Conservation (phyloP, 352 stramenopile genomes). For the Globisporangium irregulare region DNA sequence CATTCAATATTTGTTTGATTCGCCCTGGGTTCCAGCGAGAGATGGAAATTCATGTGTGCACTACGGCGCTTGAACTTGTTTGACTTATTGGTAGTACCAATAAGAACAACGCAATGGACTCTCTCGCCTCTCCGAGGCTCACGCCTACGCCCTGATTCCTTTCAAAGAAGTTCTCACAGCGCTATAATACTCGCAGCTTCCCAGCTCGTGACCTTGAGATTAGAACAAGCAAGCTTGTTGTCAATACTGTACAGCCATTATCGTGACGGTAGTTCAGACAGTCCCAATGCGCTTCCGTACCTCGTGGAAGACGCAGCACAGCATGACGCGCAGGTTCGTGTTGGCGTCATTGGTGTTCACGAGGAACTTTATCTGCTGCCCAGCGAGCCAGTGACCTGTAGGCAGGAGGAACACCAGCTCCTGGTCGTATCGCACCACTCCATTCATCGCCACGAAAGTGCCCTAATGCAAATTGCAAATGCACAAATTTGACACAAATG, state of each 20-base stretch:
- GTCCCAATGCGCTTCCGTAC: neutral
- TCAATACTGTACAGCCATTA: neutral
- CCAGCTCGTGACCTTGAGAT: neutral
- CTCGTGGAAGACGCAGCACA: conserved; percentile 22
- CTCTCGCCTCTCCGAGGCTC: neutral
- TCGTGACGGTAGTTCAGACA: neutral
- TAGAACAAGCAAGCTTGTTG: neutral
- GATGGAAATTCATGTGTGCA: neutral
- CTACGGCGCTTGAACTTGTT: neutral
- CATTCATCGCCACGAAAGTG: conserved; percentile 17
- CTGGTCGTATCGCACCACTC: conserved; percentile 12
- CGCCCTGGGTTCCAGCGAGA: neutral
- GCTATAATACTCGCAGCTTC: neutral
- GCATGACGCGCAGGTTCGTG: conserved; percentile 5
- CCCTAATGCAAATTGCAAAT: conserved; percentile 7
- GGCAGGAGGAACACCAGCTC: conserved; percentile 25
- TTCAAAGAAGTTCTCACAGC: neutral
- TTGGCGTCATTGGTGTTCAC: conserved; percentile 9
- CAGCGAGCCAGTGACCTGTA: conserved; percentile 24
- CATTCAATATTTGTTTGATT: too few relatives aligned
- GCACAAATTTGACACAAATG: neutral
- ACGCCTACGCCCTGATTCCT: neutral
- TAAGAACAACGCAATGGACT: neutral
- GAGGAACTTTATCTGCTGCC: conserved; percentile 22
- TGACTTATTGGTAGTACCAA: neutral